Evolutionary conservation across 768 basidiomycete species (phyloP), one percentile per base, ranked within the genome.

Genomic region (Chiua virens): DNA sequence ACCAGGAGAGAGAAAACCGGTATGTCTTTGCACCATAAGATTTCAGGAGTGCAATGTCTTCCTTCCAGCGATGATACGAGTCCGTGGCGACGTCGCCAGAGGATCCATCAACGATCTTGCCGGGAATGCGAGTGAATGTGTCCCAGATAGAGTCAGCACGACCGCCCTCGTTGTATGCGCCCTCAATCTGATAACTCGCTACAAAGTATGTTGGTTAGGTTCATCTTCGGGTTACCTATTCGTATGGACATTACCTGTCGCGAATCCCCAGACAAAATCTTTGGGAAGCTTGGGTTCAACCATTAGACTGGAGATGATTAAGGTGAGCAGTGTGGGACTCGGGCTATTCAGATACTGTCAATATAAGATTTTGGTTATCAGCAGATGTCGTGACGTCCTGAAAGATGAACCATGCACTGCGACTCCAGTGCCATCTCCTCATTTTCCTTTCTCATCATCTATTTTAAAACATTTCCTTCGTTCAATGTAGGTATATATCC

Each of bases 171-270:
- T 78, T 67, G 30, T 76, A 71, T 1, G 86, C 84, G 37, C 87
- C 89, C 67, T 91, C 88, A 51, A 88, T 83, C 72, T 91, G 89
- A 67, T 88, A 89, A 52, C 79, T 73, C 27, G 88, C 89, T 80
- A 10, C 9, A 9, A 35, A 21, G 13, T 10, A 22, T 38, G 3
- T 48, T 1, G 38, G n/a, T 18, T 18, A 14, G 30, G 30, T 40
- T 32, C 37, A 28, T 11, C 7, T 28, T 28, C 28, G 10, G 14
- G 32, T 14, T 6, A 15, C 32, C 32, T 15, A 28, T 32, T 39
- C 0, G 10, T 35, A 18, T 34, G 14, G 27, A 23, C 5, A 13
- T 39, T 25, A 48, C 52, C 42, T 43, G 52, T 53, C 5, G 52
- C 52, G 34, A 53, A 48, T 34, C 43, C 43, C 50, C 41, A 53